Conservation (phyloP, 2,329 filamentous ascomycete species). For the Akanthomyces dipterigenus region DNA sequence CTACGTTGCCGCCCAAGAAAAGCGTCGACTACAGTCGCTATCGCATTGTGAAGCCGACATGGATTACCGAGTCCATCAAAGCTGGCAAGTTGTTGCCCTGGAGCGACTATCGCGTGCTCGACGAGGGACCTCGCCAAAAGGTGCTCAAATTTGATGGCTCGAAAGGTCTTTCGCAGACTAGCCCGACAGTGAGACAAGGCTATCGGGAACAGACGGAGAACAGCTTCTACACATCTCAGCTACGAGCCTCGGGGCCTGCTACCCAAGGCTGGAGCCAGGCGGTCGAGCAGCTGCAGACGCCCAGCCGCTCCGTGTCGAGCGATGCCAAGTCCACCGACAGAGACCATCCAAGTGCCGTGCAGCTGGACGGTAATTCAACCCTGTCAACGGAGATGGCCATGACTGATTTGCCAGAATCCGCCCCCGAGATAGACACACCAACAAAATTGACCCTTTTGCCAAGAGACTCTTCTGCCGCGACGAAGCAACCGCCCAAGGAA, state of each 20-base stretch:
- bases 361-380: background rate
- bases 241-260: constrained; percentile 37
- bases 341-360: constrained; percentile 12
- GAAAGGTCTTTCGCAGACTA: constrained; percentile 60
- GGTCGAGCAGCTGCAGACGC: constrained; percentile 23
- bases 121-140: constrained; percentile 78
- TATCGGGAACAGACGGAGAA: constrained; percentile 77
- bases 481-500: constrained; percentile 3
- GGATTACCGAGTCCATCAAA: constrained; percentile 84
- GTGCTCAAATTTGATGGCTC: constrained; percentile 58
- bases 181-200: constrained; percentile 47
- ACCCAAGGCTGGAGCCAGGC: constrained; percentile 24
- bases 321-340: background rate
- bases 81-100: constrained; percentile 79
- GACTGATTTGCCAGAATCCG: constrained; percentile 14
- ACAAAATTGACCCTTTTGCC: background rate
- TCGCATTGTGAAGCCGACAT: constrained; percentile 87
- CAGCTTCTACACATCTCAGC: constrained; percentile 75
- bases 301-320: constrained; percentile 9
- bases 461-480: too few relatives aligned
- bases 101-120: constrained; percentile 75
- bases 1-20: constrained; percentile 86
- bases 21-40: constrained; percentile 80
- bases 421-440: background rate
- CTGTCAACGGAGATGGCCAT: background rate